These are phyloP conservation scores for Blastobotrys attinorum DNA, from an alignment of 805 yeast genomes.

Conservation along the genomic window DNA sequence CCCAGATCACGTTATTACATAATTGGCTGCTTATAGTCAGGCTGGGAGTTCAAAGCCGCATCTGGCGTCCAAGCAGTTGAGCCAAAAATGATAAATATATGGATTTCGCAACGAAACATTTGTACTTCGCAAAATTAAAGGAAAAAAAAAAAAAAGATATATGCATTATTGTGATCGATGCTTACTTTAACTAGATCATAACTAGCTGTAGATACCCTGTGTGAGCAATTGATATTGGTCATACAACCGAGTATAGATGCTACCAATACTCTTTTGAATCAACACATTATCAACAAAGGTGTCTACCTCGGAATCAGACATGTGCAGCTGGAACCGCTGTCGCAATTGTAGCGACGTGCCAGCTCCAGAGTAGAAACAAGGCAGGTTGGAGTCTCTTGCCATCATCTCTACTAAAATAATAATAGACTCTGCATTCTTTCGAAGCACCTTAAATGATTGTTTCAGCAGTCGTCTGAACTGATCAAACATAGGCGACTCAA, in stretches of 20 bases:
- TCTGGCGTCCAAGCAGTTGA: too few species aligned
- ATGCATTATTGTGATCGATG: too few species aligned
- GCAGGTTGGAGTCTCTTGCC: constrained; percentile 85
- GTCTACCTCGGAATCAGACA: constrained; percentile 66
- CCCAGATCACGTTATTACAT: too few species aligned
- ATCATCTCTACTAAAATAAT: constrained; percentile 83
- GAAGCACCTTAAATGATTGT: constrained; percentile 62
- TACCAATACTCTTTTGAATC: constrained; percentile 76
- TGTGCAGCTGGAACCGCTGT: constrained; percentile 69
- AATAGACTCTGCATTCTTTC: constrained; percentile 67
- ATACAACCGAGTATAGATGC: constrained; percentile 82
- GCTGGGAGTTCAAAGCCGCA: too few species aligned
- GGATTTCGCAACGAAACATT: too few species aligned
- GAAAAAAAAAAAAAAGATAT: too few species aligned
- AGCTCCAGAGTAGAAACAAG: constrained; percentile 86
- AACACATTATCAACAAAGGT: constrained; percentile 68
- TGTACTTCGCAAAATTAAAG: too few species aligned
- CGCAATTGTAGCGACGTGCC: constrained; percentile 70
- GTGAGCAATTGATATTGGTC: constrained; percentile 93
- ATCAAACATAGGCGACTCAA: constrained; percentile 50
- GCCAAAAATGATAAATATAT: too few species aligned
- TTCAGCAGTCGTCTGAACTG: constrained; percentile 58
- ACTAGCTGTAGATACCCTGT: constrained; percentile 71
- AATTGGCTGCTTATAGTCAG: too few species aligned
- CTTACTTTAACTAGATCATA: neutral